Conservation (phyloP, 805 yeast genomes). For the Candida pseudoglaebosa region DNA sequence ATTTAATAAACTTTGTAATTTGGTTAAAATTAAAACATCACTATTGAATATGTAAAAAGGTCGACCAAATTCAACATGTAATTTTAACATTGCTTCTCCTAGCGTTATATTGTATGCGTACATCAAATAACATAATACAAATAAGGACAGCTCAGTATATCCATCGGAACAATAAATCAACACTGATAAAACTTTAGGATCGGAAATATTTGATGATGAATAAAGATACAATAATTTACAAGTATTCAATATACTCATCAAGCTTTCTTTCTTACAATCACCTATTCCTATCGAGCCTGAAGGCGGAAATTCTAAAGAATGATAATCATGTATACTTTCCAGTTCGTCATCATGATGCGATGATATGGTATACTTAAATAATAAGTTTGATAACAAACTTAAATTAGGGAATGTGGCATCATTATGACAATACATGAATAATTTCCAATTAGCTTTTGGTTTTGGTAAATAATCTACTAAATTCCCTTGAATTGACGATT, state of each 20-base stretch:
- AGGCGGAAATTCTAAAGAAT: slow-evolving; percentile 65
- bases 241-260: slow-evolving; percentile 60
- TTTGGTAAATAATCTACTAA: slow-evolving; percentile 24
- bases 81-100: slow-evolving; percentile 60
- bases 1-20: slow-evolving; percentile 58
- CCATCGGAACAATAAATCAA: slow-evolving; percentile 85
- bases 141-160: slow-evolving; percentile 83
- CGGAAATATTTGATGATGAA: slow-evolving; percentile 28
- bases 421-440: slow-evolving; percentile 57
- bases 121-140: slow-evolving; percentile 66
- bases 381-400: slow-evolving; percentile 29
- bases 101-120: slow-evolving; percentile 59
- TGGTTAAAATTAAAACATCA: slow-evolving; percentile 64
- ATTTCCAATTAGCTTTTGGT: slow-evolving; percentile 53
- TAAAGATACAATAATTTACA: slow-evolving; percentile 59
- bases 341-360: slow-evolving; percentile 18
- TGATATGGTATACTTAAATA: slow-evolving; percentile 29
- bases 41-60: slow-evolving; percentile 82
- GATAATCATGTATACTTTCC: slow-evolving; percentile 17
- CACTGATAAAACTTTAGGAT: slow-evolving; percentile 35
- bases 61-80: slow-evolving; percentile 62
- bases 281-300: slow-evolving; percentile 82
- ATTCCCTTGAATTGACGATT: slow-evolving; percentile 13
- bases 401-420: slow-evolving; percentile 52
- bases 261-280: slow-evolving; percentile 57